phyloP scores from a whole-genome alignment of 306 rosid species.

The Gastrolobium villosum region DNA sequence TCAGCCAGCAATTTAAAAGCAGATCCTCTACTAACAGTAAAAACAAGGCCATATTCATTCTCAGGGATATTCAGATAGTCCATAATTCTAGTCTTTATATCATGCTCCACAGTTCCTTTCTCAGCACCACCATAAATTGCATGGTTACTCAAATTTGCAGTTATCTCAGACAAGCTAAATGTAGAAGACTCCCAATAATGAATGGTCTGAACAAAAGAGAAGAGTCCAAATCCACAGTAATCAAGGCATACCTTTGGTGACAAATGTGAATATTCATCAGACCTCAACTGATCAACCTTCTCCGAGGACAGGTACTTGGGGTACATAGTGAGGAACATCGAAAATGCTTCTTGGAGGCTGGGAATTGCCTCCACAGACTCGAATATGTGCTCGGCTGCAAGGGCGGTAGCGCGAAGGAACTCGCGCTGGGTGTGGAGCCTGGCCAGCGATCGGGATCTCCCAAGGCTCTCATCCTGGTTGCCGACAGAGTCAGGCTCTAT shows the following conservation, averaged over 20 bases:
- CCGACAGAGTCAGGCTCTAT: slow-evolving; percentile 69
- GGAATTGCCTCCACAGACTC: slow-evolving; percentile 80
- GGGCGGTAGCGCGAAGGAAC: slow-evolving; percentile 89
- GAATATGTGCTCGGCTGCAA: slow-evolving; percentile 83
- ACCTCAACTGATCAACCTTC: slow-evolving; percentile 89
- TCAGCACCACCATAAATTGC: slow-evolving; percentile 95
- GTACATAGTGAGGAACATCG: slow-evolving; percentile 91
- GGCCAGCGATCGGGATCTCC: slow-evolving; percentile 86
- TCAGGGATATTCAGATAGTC: slow-evolving; percentile 96
- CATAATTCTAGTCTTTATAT: slow-evolving; percentile 85
- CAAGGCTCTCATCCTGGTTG: slow-evolving; percentile 72
- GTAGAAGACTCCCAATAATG: slow-evolving; percentile 97
- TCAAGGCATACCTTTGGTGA: slow-evolving; percentile 98
- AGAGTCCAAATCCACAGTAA: slow-evolving; percentile 96
- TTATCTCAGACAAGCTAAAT: slow-evolving; percentile 95
- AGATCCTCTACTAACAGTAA: slow-evolving; percentile 96
- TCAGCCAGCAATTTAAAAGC: slow-evolving; percentile 89
- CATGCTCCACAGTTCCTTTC: slow-evolving; percentile 89
- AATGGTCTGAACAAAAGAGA: slow-evolving; percentile 88
- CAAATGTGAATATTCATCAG: slow-evolving; percentile 84
- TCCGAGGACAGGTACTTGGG: slow-evolving; percentile 86
- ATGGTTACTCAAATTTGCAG: slow-evolving; percentile 94
- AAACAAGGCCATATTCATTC: slow-evolving; percentile 93
- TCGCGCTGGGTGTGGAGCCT: slow-evolving; percentile 91
- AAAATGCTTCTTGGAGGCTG: slow-evolving; percentile 66